Percentiles rank a stretch among this genome's conserved stretches.
Evolutionary conservation across 768 basidiomycete genomes (phyloP).

Genomic region (Lentinula raphanica): DNA sequence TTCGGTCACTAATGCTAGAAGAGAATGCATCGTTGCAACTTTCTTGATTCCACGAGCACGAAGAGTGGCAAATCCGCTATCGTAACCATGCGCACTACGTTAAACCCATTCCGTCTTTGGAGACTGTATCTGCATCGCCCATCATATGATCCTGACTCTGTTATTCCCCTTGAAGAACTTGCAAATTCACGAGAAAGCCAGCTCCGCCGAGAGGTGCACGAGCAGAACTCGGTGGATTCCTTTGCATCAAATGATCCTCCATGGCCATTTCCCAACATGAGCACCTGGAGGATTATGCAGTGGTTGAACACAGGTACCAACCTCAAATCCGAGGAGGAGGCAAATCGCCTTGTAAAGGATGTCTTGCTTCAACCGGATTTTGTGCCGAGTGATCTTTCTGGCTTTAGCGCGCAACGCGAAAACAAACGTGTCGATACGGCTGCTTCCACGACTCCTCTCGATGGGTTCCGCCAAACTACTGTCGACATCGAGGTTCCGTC

Average conservation of each 20-base stretch:
- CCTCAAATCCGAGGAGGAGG: conserved; percentile 12
- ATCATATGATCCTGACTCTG: conserved; percentile 20
- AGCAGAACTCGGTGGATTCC: not conserved
- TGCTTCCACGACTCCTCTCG: not conserved
- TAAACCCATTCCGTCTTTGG: conserved; percentile 18
- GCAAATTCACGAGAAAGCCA: conserved; percentile 8
- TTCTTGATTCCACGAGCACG: not conserved
- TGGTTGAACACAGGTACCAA: conserved; percentile 20
- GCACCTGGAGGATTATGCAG: conserved; percentile 17
- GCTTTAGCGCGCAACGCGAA: conserved; percentile 15
- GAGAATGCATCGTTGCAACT: not conserved
- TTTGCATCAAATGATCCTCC: not conserved
- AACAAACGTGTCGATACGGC: conserved; percentile 13
- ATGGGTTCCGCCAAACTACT: conserved; percentile 11
- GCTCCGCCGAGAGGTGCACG: conserved; percentile 3
- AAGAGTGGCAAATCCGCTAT: not conserved
- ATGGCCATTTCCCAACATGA: conserved; percentile 15
- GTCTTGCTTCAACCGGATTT: conserved; percentile 16
- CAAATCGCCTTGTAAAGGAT: conserved; percentile 16
- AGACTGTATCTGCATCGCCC: conserved; percentile 18
- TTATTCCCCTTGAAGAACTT: conserved; percentile 11
- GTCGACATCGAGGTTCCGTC: conserved; percentile 26
- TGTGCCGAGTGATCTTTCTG: conserved; percentile 14
- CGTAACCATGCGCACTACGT: too few relatives aligned
- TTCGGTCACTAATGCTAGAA: not conserved